A percentile compares a stretch with the other conserved stretches of the same genome.
Evolutionary conservation across 73 alveolate genomes (phyloP).

Genomic region (Paramecium bursaria): DNA sequence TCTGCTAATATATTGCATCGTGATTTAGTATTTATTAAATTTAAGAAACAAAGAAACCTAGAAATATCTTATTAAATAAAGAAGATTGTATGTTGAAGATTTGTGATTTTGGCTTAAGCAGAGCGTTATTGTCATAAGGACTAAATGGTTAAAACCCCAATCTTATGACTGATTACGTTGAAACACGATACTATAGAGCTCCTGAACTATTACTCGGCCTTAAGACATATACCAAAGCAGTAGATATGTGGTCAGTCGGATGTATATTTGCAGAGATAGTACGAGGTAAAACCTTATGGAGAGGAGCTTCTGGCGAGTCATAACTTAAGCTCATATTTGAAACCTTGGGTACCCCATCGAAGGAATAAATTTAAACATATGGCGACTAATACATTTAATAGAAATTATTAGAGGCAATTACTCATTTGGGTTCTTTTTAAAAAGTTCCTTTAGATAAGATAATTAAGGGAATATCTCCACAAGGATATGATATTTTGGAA

Average conservation of each 20-base stretch:
- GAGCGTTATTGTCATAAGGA: slow-evolving; percentile 69
- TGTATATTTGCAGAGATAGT: slow-evolving; percentile 75
- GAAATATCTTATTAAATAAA: slow-evolving; percentile 75
- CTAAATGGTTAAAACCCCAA: slow-evolving; percentile 64
- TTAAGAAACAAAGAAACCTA: slow-evolving; percentile 66
- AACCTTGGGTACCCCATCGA: slow-evolving; percentile 73
- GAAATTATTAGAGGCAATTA: slow-evolving; percentile 52
- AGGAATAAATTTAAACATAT: slow-evolving; percentile 15
- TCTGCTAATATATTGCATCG: slow-evolving; percentile 93
- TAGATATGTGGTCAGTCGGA: slow-evolving; percentile 79
- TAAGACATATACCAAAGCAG: slow-evolving; percentile 69
- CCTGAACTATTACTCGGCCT: slow-evolving; percentile 73
- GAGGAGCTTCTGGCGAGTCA: slow-evolving; percentile 73
- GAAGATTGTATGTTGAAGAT: slow-evolving; percentile 77
- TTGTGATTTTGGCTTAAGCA: slow-evolving; percentile 93
- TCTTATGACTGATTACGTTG: slow-evolving; percentile 71
- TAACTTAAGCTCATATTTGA: slow-evolving; percentile 63
- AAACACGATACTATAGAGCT: slow-evolving; percentile 77
- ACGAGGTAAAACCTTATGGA: slow-evolving; percentile 67
- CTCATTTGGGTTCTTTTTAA: slow-evolving; percentile 36
- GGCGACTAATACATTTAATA: slow-evolving; percentile 21
- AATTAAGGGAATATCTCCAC: slow-evolving; percentile 75
- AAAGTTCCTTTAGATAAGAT: slow-evolving; percentile 72
- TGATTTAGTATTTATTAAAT: slow-evolving; percentile 70
- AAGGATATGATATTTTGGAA: slow-evolving; percentile 79